Conservation (phyloP, 371 early-diverging fungal species). For the Lichtheimia hyalospora region DNA sequence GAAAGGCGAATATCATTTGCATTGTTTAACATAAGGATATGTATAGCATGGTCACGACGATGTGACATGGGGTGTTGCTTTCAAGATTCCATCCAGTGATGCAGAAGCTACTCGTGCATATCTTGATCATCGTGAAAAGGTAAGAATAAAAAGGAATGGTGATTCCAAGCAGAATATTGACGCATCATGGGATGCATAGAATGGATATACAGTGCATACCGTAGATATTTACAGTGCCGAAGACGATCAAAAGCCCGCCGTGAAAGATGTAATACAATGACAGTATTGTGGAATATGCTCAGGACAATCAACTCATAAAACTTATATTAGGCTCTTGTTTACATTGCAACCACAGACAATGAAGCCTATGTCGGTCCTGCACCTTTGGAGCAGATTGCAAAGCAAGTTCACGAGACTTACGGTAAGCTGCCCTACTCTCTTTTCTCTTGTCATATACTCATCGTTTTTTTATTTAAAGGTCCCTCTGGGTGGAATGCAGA, state of each 20-base stretch:
- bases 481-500: conserved; percentile 82
- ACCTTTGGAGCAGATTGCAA: conserved; percentile 66
- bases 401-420: conserved; percentile 64
- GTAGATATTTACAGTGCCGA: conserved; percentile 65
- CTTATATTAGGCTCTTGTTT: conserved; percentile 67
- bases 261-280: conserved; percentile 43
- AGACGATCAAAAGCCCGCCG: conserved; percentile 40
- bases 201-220: conserved; percentile 75
- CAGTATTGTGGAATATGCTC: background rate
- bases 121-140: conserved; percentile 73
- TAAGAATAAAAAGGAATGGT: conserved; percentile 8
- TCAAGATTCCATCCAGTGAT: conserved; percentile 55
- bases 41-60: conserved; percentile 58
- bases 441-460: background rate
- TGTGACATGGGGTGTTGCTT: conserved; percentile 88
- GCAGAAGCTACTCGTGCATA: conserved; percentile 21
- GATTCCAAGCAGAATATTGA: background rate
- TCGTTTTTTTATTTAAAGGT: conserved; percentile 29
- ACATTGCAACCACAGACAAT: conserved; percentile 82
- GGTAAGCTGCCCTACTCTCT: conserved; percentile 43
- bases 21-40: conserved; percentile 1
- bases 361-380: conserved; percentile 83
- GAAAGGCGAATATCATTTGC: background rate
- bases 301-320: background rate
- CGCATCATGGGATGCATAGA: conserved; percentile 24